Evolutionary conservation across 495 filamentous ascomycete species (phyloP).

Genomic region (Aspergillus diversus): DNA sequence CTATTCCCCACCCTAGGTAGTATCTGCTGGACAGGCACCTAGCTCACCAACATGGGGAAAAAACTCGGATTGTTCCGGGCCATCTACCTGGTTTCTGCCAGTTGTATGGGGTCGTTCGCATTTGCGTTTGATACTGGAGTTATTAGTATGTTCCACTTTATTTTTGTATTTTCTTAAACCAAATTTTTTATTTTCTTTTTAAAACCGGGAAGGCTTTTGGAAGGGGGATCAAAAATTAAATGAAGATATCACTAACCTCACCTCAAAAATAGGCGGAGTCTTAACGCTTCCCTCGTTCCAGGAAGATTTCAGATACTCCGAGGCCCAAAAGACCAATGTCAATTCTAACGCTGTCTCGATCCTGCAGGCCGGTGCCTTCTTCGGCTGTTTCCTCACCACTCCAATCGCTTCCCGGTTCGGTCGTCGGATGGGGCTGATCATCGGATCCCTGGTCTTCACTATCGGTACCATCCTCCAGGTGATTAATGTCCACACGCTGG

Average conservation of each 20-base stretch:
- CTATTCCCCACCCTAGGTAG: not conserved
- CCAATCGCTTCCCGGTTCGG: slow-evolving; percentile 48
- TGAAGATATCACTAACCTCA: not conserved
- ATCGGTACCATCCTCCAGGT: slow-evolving; percentile 50
- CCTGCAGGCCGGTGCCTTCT: slow-evolving; percentile 47
- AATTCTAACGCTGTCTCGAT: slow-evolving; percentile 49
- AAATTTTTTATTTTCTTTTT: too few species aligned
- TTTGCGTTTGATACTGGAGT: slow-evolving; percentile 46
- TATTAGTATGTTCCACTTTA: slow-evolving; percentile 33
- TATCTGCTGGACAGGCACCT: slow-evolving; percentile 2
- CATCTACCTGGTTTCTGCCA: slow-evolving; percentile 39
- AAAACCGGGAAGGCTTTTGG: too few species aligned
- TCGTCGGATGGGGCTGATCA: slow-evolving; percentile 42
- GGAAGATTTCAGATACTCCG: slow-evolving; percentile 39
- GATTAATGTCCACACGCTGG: slow-evolving; percentile 45
- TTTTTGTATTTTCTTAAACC: not conserved
- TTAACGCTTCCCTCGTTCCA: slow-evolving; percentile 46
- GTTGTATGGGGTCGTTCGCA: slow-evolving; percentile 46
- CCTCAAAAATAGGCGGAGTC: slow-evolving; percentile 33
- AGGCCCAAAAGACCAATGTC: slow-evolving; percentile 37
- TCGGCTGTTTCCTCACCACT: slow-evolving; percentile 51
- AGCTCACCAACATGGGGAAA: slow-evolving; percentile 30
- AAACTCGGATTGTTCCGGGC: slow-evolving; percentile 39
- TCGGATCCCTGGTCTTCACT: slow-evolving; percentile 46
- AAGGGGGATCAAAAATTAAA: too few species aligned